Evolutionary conservation across 495 filamentous ascomycete species (phyloP).

Genomic region (Ramalina peruviana): DNA sequence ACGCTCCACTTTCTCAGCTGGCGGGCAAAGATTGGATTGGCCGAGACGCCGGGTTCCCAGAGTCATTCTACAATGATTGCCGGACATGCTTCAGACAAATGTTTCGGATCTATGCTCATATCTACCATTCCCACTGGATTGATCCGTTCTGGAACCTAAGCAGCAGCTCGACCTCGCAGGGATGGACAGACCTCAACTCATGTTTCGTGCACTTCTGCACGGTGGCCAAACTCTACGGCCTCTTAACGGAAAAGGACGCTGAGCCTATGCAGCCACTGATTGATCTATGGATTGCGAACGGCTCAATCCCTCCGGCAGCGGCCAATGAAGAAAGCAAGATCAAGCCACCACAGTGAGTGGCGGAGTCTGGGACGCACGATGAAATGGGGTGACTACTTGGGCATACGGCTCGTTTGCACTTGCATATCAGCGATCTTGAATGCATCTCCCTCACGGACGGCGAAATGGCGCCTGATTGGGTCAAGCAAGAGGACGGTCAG

Average conservation of each 20-base stretch:
- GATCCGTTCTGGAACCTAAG: slow-evolving; percentile 75
- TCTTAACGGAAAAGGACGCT: slow-evolving; percentile 70
- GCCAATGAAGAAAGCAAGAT: slow-evolving; percentile 29
- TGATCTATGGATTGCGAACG: slow-evolving; percentile 75
- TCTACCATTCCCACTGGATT: slow-evolving; percentile 72
- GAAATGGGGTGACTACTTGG: too few relatives aligned
- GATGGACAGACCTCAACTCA: slow-evolving; percentile 52
- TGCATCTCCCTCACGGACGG: too few relatives aligned
- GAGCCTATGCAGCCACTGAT: slow-evolving; percentile 91
- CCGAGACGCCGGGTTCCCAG: slow-evolving; percentile 76
- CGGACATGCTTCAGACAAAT: slow-evolving; percentile 91
- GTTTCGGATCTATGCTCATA: slow-evolving; percentile 89
- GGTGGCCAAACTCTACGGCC: slow-evolving; percentile 69
- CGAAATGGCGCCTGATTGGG: too few relatives aligned
- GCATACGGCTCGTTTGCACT: too few relatives aligned
- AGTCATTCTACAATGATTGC: slow-evolving; percentile 71
- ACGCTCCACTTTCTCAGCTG: slow-evolving; percentile 31
- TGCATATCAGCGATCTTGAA: too few relatives aligned
- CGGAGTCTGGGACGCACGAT: too few relatives aligned
- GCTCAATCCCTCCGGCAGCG: slow-evolving; percentile 61
- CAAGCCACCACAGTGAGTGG: slow-evolving; percentile 23
- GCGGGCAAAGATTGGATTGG: slow-evolving; percentile 62
- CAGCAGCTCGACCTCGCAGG: slow-evolving; percentile 49
- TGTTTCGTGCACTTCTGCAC: slow-evolving; percentile 90
- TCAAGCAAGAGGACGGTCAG: too few relatives aligned